Base-by-base conservation (phyloP, 2,329 filamentous ascomycete genomes). In the Ascosphaera aggregata region DNA sequence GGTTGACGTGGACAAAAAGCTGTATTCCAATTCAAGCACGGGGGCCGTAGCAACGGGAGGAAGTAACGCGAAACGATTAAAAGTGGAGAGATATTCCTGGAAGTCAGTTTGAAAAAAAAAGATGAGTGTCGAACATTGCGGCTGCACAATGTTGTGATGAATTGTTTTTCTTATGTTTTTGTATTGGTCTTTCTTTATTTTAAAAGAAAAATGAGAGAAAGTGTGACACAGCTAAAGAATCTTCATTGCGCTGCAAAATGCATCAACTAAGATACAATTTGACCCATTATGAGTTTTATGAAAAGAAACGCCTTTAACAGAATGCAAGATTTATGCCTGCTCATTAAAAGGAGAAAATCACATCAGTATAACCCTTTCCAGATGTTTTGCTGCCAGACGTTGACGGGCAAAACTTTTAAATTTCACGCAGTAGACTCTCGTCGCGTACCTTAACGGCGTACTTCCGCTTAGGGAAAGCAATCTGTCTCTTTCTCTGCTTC, bases 401-500 rank as follows among this genome's bases (percentile, higher is more conserved):
- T 18, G 17, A 37, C 37, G 24, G n/a, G 34, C 18, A 8, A 32
- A 37, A 15, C 16, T 9, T 38, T 18, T n/a, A n/a, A n/a, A n/a
- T n/a, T n/a, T n/a, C n/a, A n/a, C n/a, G n/a, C n/a, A n/a, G n/a
- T n/a, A 48, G n/a, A n/a, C n/a, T n/a, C n/a, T n/a, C n/a, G n/a
- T n/a, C n/a, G n/a, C 65, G 51, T 71, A 85, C 89, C 86, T 95
- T 98, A 65, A 98, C 80, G 65, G 89, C 89, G 67, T 78, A 98
- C 71, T 92, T 94, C 68, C 89, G 78, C 73, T 91, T 82, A 52
- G 89, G 89, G 74, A 98, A 98, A 71, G 98, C 86, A 53, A 71
- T 76, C 63, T 71, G 65, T 69, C 77, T 81, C 82, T 98, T 98
- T 76, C 84, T 84, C 64, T 84, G 77, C 79, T 92, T 94, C 68